Evolutionary conservation across 306 rosid species (phyloP).

Genomic region (Hylodesmum podocarpum): DNA sequence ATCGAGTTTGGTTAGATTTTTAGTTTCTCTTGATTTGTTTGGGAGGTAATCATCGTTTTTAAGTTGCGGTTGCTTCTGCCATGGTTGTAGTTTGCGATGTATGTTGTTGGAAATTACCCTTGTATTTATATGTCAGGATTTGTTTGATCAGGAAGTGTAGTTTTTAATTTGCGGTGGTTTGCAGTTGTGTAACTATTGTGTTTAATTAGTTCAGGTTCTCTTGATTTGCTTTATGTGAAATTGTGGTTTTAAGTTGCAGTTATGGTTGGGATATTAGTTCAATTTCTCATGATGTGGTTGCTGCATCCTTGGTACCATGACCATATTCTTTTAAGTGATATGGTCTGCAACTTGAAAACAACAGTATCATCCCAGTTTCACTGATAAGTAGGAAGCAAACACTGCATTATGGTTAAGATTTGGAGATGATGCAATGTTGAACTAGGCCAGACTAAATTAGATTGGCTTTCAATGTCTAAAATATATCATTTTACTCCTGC

Average conservation of each 20-base stretch:
- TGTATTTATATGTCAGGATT: too few relatives aligned
- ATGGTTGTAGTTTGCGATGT: too few relatives aligned
- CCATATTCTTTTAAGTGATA: background rate
- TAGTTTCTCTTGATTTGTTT: too few relatives aligned
- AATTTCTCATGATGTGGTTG: background rate
- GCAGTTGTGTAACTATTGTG: too few relatives aligned
- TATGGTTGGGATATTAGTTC: background rate
- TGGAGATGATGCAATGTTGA: background rate
- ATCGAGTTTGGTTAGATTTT: too few relatives aligned
- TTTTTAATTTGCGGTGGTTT: too few relatives aligned
- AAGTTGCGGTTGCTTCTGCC: too few relatives aligned
- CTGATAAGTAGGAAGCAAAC: background rate
- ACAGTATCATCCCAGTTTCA: background rate
- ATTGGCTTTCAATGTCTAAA: too few relatives aligned
- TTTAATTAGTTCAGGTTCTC: slow-evolving; percentile 11
- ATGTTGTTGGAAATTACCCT: too few relatives aligned
- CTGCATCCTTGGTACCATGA: background rate
- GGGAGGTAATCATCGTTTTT: too few relatives aligned
- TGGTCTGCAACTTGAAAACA: background rate
- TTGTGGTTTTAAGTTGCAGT: background rate
- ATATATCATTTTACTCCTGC: slow-evolving; percentile 9
- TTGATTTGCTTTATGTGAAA: slow-evolving; percentile 12
- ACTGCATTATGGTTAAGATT: slow-evolving; percentile 12
- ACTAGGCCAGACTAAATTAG: background rate
- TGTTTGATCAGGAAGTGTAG: too few relatives aligned